Evolutionary conservation across 352 stramenopile genomes (phyloP).

Genomic region (Phytophthora lateralis): DNA sequence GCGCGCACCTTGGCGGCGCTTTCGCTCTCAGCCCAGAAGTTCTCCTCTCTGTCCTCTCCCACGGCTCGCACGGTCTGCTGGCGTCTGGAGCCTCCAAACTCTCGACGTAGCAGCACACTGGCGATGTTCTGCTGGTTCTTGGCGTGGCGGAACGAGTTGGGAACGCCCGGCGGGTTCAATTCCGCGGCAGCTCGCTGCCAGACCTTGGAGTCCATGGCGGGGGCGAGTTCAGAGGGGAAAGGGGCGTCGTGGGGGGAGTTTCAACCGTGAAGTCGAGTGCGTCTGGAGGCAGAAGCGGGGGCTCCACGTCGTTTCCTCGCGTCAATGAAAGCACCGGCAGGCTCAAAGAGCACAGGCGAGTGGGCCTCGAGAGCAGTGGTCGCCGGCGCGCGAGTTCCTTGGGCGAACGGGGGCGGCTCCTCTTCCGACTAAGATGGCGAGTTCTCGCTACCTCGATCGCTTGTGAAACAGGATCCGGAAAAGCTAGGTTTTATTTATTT

Average conservation of each 20-base stretch:
- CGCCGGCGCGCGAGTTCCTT: slow-evolving; percentile 11
- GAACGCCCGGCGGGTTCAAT: slow-evolving; percentile 71
- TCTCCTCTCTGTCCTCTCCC: slow-evolving; percentile 61
- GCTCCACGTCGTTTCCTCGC: slow-evolving; percentile 12
- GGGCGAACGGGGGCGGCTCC: background rate
- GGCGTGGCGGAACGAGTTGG: slow-evolving; percentile 75
- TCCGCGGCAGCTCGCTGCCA: slow-evolving; percentile 76
- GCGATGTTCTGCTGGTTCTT: slow-evolving; percentile 75
- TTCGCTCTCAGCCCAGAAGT: slow-evolving; percentile 82
- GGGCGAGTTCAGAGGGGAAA: background rate
- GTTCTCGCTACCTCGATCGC: slow-evolving; percentile 11
- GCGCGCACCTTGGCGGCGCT: slow-evolving; percentile 66
- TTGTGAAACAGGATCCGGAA: slow-evolving; percentile 8
- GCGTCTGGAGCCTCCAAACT: slow-evolving; percentile 49
- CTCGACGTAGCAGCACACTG: slow-evolving; percentile 60
- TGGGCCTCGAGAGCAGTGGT: background rate
- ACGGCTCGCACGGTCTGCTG: slow-evolving; percentile 50
- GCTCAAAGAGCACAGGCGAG: slow-evolving; percentile 7
- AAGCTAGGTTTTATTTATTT: background rate
- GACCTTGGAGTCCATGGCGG: slow-evolving; percentile 53
- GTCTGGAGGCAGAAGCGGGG: slow-evolving; percentile 1
- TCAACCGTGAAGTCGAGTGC: slow-evolving; percentile 1
- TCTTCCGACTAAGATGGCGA: slow-evolving; percentile 13
- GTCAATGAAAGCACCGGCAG: slow-evolving; percentile 2
- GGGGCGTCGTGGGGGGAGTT: slow-evolving; percentile 6